Conservation (phyloP, 108 stramenopile species). For the Fistulifera solaris region DNA sequence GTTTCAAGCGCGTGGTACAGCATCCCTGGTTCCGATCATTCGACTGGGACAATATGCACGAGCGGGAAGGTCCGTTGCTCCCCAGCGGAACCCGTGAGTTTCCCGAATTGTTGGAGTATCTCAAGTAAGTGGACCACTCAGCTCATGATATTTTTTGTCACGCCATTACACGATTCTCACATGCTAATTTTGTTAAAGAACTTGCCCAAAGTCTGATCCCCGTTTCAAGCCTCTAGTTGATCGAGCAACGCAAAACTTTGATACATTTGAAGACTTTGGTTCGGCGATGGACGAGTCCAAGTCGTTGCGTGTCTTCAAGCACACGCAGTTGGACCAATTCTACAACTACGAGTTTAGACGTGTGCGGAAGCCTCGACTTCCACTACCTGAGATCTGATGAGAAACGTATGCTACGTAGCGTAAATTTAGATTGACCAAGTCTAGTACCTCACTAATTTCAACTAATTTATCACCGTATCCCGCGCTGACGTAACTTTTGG, state of each 20-base stretch:
- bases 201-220: constrained; percentile 75
- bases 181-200: constrained; percentile 19
- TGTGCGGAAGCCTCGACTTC: constrained; percentile 71
- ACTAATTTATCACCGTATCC: no score
- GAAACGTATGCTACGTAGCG: no score
- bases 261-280: constrained; percentile 86
- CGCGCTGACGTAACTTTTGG: no score
- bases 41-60: constrained; percentile 72
- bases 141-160: background rate
- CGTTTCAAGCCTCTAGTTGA: constrained; percentile 72
- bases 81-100: constrained; percentile 75
- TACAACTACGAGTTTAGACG: constrained; percentile 84
- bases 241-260: constrained; percentile 84
- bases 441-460: no score
- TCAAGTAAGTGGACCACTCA: constrained; percentile 58
- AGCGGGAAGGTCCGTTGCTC: constrained; percentile 72
- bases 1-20: constrained; percentile 77
- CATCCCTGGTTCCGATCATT: constrained; percentile 86
- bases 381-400: constrained; percentile 17
- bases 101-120: constrained; percentile 66
- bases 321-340: constrained; percentile 70
- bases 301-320: constrained; percentile 25
- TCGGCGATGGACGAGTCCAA: constrained; percentile 56
- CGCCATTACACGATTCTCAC: background rate
- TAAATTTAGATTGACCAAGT: no score